Evolutionary conservation across 2,329 filamentous ascomycete species (phyloP).

Genomic region (Akanthomyces muscarius): DNA sequence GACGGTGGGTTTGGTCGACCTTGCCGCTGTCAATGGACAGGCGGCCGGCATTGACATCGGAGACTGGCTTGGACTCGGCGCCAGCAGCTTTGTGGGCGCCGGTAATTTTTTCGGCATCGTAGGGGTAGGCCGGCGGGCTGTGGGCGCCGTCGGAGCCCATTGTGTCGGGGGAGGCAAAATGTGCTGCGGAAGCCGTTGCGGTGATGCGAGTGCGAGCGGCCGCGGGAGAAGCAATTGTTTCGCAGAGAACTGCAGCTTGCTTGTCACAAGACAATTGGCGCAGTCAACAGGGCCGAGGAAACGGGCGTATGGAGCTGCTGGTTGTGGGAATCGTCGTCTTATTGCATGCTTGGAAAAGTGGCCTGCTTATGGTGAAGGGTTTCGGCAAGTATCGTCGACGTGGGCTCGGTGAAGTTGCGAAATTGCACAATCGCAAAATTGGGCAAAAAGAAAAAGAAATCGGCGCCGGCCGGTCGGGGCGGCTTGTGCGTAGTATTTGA

Average conservation of each 20-base stretch:
- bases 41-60: conserved; percentile 15
- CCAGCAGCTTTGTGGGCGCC: conserved; percentile 3
- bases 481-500: conserved; percentile 12
- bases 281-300: not conserved
- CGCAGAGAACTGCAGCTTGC: not conserved
- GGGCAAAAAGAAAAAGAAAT: not conserved
- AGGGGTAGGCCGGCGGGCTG: conserved; percentile 24
- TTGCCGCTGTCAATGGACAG: conserved; percentile 22
- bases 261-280: conserved; percentile 11
- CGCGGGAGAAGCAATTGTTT: not conserved
- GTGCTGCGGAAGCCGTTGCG: not conserved
- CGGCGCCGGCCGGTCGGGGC: conserved; percentile 6
- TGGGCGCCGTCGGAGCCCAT: conserved; percentile 11
- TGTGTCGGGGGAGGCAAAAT: not conserved
- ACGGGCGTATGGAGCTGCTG: conserved; percentile 1
- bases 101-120: conserved; percentile 23
- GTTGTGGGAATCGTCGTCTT: not conserved
- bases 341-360: conserved; percentile 1
- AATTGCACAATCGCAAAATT: not conserved
- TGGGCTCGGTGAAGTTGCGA: not conserved
- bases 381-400: not conserved
- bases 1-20: conserved; percentile 45
- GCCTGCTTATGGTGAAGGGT: not conserved
- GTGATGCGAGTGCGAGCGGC: not conserved
- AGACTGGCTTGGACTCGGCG: not conserved